These are phyloP conservation scores for Pleurotus ostreatus DNA, from an alignment of 768 basidiomycete species.

Conservation along the genomic window DNA sequence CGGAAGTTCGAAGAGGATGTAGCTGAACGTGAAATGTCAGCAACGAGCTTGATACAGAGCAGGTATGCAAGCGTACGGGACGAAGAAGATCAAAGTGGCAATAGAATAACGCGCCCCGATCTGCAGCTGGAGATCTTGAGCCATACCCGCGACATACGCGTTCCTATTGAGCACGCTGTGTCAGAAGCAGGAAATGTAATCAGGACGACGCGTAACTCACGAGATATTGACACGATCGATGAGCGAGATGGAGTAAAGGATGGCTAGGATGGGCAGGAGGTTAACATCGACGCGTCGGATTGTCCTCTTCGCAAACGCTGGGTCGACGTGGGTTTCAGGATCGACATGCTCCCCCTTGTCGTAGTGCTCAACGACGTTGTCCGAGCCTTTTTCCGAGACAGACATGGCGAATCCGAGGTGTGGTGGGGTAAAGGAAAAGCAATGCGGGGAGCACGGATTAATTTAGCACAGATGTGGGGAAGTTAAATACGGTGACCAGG, in stretches of 20 bases:
- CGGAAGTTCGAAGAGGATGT: conserved; percentile 5
- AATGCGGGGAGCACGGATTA: neutral
- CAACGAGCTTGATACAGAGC: neutral
- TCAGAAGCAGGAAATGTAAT: neutral
- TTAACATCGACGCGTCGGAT: neutral
- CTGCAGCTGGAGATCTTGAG: neutral
- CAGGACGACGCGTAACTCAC: neutral
- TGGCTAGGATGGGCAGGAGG: conserved; percentile 4
- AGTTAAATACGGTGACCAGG: conserved; percentile 3
- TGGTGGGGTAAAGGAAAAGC: neutral
- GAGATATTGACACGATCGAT: conserved; percentile 6
- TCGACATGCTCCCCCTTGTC: neutral
- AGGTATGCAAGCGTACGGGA: neutral
- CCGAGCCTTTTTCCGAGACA: conserved; percentile 2
- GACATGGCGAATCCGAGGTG: conserved; percentile 2
- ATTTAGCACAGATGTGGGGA: conserved; percentile 3
- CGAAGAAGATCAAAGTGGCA: conserved; percentile 5
- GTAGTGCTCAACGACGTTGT: conserved; percentile 3
- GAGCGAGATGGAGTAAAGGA: conserved; percentile 3
- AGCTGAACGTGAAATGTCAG: neutral
- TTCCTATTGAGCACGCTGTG: neutral
- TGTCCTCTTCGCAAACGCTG: neutral
- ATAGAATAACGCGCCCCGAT: conserved; percentile 5
- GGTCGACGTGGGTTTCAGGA: neutral
- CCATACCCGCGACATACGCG: conserved; percentile 8